Base-by-base conservation (phyloP, 2,329 filamentous ascomycete species). In the Thielaviopsis populi region DNA sequence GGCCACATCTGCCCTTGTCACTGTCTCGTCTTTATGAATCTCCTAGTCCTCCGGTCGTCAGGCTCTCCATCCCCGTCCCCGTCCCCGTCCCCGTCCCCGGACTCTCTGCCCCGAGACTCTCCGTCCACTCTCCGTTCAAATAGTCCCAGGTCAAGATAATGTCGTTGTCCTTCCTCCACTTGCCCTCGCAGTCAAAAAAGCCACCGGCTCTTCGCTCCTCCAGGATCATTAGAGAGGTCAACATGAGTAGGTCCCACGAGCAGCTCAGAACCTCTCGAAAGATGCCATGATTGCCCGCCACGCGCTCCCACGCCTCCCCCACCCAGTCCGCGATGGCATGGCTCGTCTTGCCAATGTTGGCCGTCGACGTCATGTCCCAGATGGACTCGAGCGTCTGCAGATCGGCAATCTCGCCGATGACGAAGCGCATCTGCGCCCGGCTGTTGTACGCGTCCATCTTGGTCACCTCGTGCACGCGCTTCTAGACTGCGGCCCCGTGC, bases 251-350 rank as follows among this genome's bases (percentile, higher is more conserved):
- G 19, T 40, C 19, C 43, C 46, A 53, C n/a, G 48, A 56, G 11
- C 43, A 27, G 61, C 37, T 30, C 11, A 41, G 2, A 17, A 37
- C 48, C 17, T n/a, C 24, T 3, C 46, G 46, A 24, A 50, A 50
- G 15, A 50, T 50, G 10, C 13, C 24, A 50, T 50, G 24, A 19
- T 50, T 27, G 19, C 46, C 46, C 2, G 48, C 22, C 30, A 62
- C 24, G 13, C 24, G 37, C 13, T 19, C 40, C 61, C 61, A 62
- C 33, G 61, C 61, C 8, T 22, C 37, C 2, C 61, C 61, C 8
- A 62, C 61, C 61, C 48, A 62, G 61, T 56, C 61, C 24, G 61
- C 61, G 48, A 62, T 56, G 8, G 46, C 50, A 48, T 27, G 61
- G 17, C n/a, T 19, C 4, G 61, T 50, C 46, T 50, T 42, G 27